Evolutionary conservation across 208 protist genomes (phyloP), one percentile per base, ranked within the genome.

Genomic region (Crithidia fasciculata): DNA sequence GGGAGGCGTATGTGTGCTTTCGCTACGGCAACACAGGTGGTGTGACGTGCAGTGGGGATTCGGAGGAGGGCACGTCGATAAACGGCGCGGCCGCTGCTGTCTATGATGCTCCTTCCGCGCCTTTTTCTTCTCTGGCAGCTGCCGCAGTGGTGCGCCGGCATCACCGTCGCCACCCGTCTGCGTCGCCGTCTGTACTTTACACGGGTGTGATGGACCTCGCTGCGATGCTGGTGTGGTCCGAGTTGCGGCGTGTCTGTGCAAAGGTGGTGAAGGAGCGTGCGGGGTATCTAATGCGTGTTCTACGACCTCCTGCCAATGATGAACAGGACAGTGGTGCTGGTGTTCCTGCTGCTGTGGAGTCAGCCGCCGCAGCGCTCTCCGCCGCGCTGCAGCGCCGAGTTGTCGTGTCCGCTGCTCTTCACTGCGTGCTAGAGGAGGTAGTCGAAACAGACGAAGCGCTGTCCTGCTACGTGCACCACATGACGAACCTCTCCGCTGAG

Each of bases 1-100:
- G 74, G 74, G 39, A 53, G 54, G 52, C 67, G 12, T 79, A 79
- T 28, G 19, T 79, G 28, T 53, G 58, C 52, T 53, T 79, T 6
- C 74, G 74, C 8, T 79, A 70, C 53, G 67, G 74, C 13, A 28
- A 28, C 28, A 28, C 28, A 0, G 28, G 28, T 28, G 28, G 28
- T 28, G 28, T 28, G 28, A 28, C 28, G 28, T 28, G 28, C 28
- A 28, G 28, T 1, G 28, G 28, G 28, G 28, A 2, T 28, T 1
- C 28, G 1, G 1, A 28, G 28, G 28, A 28, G 28, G 1, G 28
- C 28, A 28, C 28, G 28, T 28, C 28, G 28, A 28, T 28, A 1
- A 28, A 28, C 28, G 28, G 1, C 28, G 28, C 28, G 28, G 8
- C 63, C 28, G 13, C 39, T 37, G 2, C 49, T 44, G 44, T 39